Evolutionary conservation across 306 rosid species (phyloP), one percentile per base, ranked within the genome.

Genomic region (Erythrophleum fordii): DNA sequence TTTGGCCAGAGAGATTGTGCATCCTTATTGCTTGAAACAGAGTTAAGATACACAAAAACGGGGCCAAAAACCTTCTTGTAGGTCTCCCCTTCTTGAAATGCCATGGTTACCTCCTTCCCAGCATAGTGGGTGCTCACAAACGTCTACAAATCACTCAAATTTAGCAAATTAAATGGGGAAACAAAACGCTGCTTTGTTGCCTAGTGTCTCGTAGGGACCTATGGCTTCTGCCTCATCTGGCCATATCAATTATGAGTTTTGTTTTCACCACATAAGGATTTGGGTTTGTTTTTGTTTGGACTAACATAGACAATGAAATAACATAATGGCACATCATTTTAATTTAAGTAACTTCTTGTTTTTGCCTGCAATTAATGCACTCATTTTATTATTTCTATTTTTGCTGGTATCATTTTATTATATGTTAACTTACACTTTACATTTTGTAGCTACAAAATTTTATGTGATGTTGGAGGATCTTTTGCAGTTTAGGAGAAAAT

Each of bases 31-130:
- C 2, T 37, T 12, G 90, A 70, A 80, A 65, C 77, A 16, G 92
- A 83, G 74, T 93, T 95, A 1, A 95, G 83, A 64, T 93, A 90
- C 13, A 85, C 77, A 62, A 88, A 88, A 18, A 90, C 88, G 16
- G 98, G 99, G 22, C 99, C 97, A 45, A 81, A 93, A 73, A 90
- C 99, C 80, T 91, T 95, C 55, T 83, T 95, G 83, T 94, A 95
- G 11, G 84, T 78, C 81, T 95, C 95, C 4, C 89, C 97, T 29
- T 88, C 80, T 74, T 78, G 31, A 69, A 93, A 91, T 45, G 48
- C 41, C 89, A 95, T 87, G 13, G 77, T 82, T 20, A 81, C 59
- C 2, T 88, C 93, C 84, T 83, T 88, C 9, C 98, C 98, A 44
- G 88, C 94, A 60, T 95, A 93, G 51, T 95, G 99, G 0, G 84